These are phyloP conservation scores for Solanum hybrid DNA, from an alignment of 305 asterid species.

Conservation along the genomic window DNA sequence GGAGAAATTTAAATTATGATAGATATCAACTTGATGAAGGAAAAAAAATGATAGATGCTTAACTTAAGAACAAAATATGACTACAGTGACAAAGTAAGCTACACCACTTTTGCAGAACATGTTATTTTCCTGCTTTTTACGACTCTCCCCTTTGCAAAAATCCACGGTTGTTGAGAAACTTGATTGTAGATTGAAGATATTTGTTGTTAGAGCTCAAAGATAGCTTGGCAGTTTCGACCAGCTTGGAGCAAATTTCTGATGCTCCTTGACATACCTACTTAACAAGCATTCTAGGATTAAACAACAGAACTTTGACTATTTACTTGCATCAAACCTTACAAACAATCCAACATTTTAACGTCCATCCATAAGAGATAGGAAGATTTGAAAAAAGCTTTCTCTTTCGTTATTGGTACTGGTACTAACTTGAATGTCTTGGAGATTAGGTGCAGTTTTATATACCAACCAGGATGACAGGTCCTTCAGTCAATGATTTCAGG, in stretches of 20 bases:
- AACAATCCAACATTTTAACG: background rate
- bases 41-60: background rate
- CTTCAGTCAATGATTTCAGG: background rate
- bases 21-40: background rate
- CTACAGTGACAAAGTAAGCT: too few relatives aligned
- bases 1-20: background rate
- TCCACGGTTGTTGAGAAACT: constrained; percentile 21
- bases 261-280: constrained; percentile 34
- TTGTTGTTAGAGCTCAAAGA: constrained; percentile 39
- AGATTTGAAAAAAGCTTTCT: background rate
- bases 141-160: background rate
- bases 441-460: background rate
- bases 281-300: constrained; percentile 2
- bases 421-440: background rate
- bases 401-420: background rate
- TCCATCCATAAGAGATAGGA: background rate
- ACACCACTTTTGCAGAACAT: background rate
- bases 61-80: too few relatives aligned
- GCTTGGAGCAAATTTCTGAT: constrained; percentile 35
- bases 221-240: constrained; percentile 57
- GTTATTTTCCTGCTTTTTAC: background rate
- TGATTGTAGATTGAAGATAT: constrained; percentile 46
- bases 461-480: background rate
- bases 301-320: background rate
- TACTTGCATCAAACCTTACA: background rate